phyloP scores from a whole-genome alignment of 306 rosid genomes.

The Astragalus glycyphyllos region DNA sequence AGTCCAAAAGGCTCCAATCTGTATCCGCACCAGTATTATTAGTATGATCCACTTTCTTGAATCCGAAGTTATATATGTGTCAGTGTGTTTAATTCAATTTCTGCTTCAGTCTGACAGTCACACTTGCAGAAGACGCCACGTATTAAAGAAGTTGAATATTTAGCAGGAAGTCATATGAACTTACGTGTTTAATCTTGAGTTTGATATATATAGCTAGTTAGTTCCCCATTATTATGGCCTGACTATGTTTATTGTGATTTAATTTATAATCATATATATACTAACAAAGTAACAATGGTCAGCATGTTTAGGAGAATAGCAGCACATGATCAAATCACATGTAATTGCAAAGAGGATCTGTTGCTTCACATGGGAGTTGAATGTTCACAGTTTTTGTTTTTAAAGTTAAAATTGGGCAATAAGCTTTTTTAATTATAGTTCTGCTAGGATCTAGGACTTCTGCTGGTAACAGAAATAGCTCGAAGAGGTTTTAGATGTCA shows the following conservation, averaged over 20 bases:
- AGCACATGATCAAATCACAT: conserved; percentile 49
- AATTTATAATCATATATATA: conserved; percentile 9
- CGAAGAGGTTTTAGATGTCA: no score
- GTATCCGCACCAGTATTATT: no score
- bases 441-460: no score
- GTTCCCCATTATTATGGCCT: conserved; percentile 32
- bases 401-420: neutral
- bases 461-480: no score
- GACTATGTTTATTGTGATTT: conserved; percentile 6
- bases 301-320: conserved; percentile 31
- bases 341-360: conserved; percentile 27
- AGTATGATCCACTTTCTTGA: neutral
- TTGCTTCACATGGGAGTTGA: conserved; percentile 32
- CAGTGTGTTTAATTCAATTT: conserved; percentile 10
- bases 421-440: no score
- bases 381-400: neutral
- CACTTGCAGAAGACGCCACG: conserved; percentile 44
- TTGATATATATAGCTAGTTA: conserved; percentile 42
- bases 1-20: no score
- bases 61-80: neutral
- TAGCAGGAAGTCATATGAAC: conserved; percentile 25
- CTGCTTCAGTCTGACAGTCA: neutral
- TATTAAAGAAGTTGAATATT: conserved; percentile 12
- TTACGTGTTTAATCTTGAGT: conserved; percentile 28
- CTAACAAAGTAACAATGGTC: conserved; percentile 30